Conservation (phyloP, 2,329 filamentous ascomycete species). For the Diplodia sapinea region DNA sequence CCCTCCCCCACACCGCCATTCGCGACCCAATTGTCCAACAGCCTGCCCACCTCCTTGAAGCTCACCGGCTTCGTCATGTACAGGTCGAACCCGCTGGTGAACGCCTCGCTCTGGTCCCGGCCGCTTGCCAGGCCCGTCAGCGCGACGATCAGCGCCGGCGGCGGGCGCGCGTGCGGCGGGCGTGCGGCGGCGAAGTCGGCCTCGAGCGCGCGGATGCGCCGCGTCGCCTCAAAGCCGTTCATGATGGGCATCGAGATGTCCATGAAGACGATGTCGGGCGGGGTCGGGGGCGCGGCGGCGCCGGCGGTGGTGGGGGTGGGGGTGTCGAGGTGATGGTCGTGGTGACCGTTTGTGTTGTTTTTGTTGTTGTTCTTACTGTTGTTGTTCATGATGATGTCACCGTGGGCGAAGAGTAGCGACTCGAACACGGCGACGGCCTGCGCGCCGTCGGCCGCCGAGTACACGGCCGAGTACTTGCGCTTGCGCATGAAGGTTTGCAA, state of each 20-base stretch:
- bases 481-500: slow-evolving; percentile 50
- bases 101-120: slow-evolving; percentile 52
- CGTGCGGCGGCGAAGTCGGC: not conserved
- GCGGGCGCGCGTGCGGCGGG: not conserved
- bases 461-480: slow-evolving; percentile 31
- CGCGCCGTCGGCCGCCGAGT: slow-evolving; percentile 51
- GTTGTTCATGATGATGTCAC: not conserved
- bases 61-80: slow-evolving; percentile 57
- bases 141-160: slow-evolving; percentile 50
- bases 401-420: slow-evolving; percentile 35
- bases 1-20: slow-evolving; percentile 33
- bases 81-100: slow-evolving; percentile 52
- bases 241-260: slow-evolving; percentile 57
- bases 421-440: slow-evolving; percentile 48
- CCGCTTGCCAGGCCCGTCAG: slow-evolving; percentile 53
- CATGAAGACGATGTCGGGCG: slow-evolving; percentile 53
- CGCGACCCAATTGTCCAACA: slow-evolving; percentile 46
- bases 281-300: not conserved
- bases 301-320: not conserved
- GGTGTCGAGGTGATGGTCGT: too few species aligned
- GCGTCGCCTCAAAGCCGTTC: slow-evolving; percentile 54
- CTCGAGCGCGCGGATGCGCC: slow-evolving; percentile 48
- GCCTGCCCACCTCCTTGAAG: slow-evolving; percentile 50
- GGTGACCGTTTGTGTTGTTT: not conserved
- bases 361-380: not conserved